Evolutionary conservation across 306 rosid species (phyloP), one percentile per base, ranked within the genome.

Genomic region (Prunus padus): DNA sequence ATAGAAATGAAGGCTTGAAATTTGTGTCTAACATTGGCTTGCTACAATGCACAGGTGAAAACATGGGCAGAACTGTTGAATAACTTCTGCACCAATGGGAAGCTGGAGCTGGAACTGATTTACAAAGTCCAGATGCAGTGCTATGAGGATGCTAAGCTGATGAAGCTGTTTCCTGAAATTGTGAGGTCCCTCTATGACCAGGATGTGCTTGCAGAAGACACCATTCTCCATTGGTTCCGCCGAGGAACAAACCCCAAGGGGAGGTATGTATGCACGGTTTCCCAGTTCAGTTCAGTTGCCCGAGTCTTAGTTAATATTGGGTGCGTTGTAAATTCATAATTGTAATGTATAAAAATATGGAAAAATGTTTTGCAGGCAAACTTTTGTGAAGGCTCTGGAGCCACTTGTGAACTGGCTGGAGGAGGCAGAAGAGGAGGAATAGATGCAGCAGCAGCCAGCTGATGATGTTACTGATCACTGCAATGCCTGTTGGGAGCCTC

Each of bases 81-180:
- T 77, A 67, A 92, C 46, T 96, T 92, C 87, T 96, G 99, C 84
- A 90, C 96, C 76, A 89, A 61, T 67, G 99, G 94, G 86, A 96
- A 92, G 66, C 99, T 96, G 56, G 99, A 96, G 91, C 90, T 96
- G 85, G 99, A 96, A 76, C 92, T 96, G 76, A 84, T 92, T 60
- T 96, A 96, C 96, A 96, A 96, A 82, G 99, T 96, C 54, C 99
- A 96, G 84, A 96, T 92, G 98, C 98, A 92, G 88, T 96, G 99
- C 89, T 96, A 96, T 63, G 99, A 96, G 91, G 99, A 96, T 86
- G 97, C 99, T 23, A 96, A 96, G 88, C 88, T 96, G 83, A 96
- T 96, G 99, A 96, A 96, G 83, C 92, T 96, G 55, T 96, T 96
- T 81, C 96, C 89, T 15, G 99, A 96, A 74, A 90, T 96, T 72